Evolutionary conservation across 139 green algal genomes (phyloP).

Genomic region (Protoeuglena noctilucae): DNA sequence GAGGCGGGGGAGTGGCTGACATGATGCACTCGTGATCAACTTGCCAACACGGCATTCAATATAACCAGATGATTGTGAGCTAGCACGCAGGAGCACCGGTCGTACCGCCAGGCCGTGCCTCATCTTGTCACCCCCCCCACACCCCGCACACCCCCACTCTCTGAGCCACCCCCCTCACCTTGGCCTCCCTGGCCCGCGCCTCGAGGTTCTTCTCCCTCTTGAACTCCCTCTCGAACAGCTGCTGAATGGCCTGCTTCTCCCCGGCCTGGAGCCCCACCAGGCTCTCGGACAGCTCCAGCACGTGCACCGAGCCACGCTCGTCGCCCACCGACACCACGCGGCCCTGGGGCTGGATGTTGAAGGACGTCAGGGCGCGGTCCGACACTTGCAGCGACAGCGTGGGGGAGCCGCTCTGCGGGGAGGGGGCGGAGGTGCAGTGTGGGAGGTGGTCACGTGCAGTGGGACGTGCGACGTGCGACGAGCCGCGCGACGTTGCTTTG

Average conservation of each 20-base stretch:
- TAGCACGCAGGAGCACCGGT: no score
- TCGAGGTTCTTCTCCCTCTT: conserved; percentile 80
- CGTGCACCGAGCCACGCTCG: conserved; percentile 38
- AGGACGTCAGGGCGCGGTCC: conserved; percentile 36
- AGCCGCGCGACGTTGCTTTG: no score
- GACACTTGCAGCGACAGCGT: conserved; percentile 16
- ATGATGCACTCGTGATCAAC: no score
- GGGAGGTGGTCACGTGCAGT: neutral
- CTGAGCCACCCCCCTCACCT: no score
- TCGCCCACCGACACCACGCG: conserved; percentile 43
- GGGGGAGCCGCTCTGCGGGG: conserved; percentile 5
- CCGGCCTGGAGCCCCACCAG: conserved; percentile 55
- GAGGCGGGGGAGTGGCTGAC: no score
- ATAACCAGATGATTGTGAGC: no score
- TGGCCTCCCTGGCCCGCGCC: conserved; percentile 73
- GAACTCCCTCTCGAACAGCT: conserved; percentile 46
- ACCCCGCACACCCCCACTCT: no score
- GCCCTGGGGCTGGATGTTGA: conserved; percentile 46
- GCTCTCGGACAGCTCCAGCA: conserved; percentile 55
- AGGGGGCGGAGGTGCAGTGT: neutral
- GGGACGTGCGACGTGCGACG: neutral
- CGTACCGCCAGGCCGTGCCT: no score
- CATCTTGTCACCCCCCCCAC: no score
- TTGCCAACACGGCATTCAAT: no score
- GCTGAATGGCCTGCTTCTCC: conserved; percentile 59